phyloP scores from a whole-genome alignment of 352 stramenopile genomes.

The Phytopythium litorale region DNA sequence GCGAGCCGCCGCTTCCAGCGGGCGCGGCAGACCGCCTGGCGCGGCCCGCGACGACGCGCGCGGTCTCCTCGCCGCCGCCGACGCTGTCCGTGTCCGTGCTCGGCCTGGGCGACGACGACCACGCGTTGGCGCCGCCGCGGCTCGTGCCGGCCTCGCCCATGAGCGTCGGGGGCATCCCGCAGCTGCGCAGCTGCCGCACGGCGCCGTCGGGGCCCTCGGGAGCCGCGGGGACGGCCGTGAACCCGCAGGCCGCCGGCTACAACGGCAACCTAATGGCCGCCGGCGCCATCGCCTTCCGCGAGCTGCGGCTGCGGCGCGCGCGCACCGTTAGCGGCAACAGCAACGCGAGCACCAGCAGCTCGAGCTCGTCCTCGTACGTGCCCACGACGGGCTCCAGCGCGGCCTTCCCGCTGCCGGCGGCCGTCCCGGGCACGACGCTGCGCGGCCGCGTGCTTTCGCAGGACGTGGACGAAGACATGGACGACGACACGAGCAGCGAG shows the following conservation, averaged over 20 bases:
- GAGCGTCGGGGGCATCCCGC: slow-evolving; percentile 32
- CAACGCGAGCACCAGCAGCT: slow-evolving; percentile 52
- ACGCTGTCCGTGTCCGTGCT: not conserved
- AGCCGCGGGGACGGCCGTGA: slow-evolving; percentile 9
- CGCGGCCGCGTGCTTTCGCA: slow-evolving; percentile 12
- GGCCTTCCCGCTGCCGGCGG: slow-evolving; percentile 5
- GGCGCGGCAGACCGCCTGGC: not conserved
- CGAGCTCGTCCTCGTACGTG: slow-evolving; percentile 46
- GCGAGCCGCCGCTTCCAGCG: not conserved
- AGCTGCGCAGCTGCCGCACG: slow-evolving; percentile 41
- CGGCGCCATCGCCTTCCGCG: not conserved
- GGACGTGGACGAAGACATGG: slow-evolving; percentile 37
- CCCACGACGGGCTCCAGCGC: slow-evolving; percentile 21
- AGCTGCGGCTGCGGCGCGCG: slow-evolving; percentile 31
- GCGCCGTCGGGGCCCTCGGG: slow-evolving; percentile 14
- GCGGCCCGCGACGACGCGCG: not conserved
- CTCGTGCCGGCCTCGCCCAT: slow-evolving; percentile 4
- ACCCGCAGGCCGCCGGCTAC: not conserved
- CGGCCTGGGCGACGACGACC: not conserved
- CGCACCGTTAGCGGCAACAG: slow-evolving; percentile 70
- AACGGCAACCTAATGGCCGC: not conserved
- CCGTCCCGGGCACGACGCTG: not conserved
- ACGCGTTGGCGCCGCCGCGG: slow-evolving; percentile 1
- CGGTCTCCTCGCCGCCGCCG: not conserved
- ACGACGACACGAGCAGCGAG: slow-evolving; percentile 15